Evolutionary conservation across 2,329 filamentous ascomycete species (phyloP).

Genomic region (Aspergillus aculeatus): DNA sequence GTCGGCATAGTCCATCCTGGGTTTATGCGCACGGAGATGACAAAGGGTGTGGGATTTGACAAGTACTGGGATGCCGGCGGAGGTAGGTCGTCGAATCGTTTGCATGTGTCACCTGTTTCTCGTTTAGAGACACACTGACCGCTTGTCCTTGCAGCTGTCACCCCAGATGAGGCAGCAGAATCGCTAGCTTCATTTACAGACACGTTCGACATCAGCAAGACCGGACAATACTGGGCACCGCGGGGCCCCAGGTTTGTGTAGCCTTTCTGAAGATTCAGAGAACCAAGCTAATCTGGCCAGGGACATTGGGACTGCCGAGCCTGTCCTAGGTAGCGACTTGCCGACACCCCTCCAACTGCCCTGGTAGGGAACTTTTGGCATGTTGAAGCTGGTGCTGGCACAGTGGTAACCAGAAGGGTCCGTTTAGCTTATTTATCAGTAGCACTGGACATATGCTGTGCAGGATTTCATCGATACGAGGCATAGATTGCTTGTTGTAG

Average conservation of each 20-base stretch:
- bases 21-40: slow-evolving; percentile 74
- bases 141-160: slow-evolving; percentile 53
- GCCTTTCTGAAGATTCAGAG: background rate
- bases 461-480: too few relatives aligned
- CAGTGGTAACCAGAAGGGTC: background rate
- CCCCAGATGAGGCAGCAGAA: slow-evolving; percentile 64
- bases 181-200: slow-evolving; percentile 63
- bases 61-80: slow-evolving; percentile 70
- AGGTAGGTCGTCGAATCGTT: slow-evolving; percentile 40
- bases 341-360: slow-evolving; percentile 65
- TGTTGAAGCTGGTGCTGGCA: background rate
- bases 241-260: slow-evolving; percentile 60
- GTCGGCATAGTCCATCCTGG: slow-evolving; percentile 69
- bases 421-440: background rate
- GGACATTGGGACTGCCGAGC: slow-evolving; percentile 68
- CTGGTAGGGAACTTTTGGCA: slow-evolving; percentile 49
- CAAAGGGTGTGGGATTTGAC: slow-evolving; percentile 68
- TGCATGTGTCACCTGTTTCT: background rate
- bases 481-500: too few relatives aligned
- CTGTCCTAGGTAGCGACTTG: slow-evolving; percentile 60
- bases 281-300: slow-evolving; percentile 36
- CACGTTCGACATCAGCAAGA: slow-evolving; percentile 63
- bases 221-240: slow-evolving; percentile 72
- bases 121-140: background rate
- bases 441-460: background rate